Percentiles rank a stretch among this genome's conserved stretches.
phyloP scores from a whole-genome alignment of 768 basidiomycete species.

The Astraeus odoratus region DNA sequence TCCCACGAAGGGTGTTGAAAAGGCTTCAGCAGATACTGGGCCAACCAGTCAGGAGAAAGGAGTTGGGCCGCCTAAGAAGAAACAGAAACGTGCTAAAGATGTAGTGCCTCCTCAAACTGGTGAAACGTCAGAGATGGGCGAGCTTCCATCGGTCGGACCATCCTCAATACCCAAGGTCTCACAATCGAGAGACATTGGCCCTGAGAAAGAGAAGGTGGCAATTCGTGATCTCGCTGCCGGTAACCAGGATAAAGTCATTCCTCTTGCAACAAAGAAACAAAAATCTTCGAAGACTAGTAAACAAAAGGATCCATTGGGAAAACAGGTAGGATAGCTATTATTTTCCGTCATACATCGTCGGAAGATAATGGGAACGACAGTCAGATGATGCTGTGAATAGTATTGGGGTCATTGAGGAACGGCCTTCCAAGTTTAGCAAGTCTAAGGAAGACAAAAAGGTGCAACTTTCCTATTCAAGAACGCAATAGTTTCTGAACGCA shows the following conservation, averaged over 20 bases:
- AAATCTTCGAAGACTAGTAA: constrained; percentile 2
- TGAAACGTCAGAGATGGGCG: neutral
- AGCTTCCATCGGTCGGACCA: neutral
- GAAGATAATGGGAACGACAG: neutral
- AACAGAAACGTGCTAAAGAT: neutral
- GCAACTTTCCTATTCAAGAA: neutral
- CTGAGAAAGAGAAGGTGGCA: neutral
- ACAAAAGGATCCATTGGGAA: neutral
- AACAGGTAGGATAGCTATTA: neutral
- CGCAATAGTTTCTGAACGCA: neutral
- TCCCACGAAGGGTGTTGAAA: neutral
- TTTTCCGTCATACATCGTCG: neutral
- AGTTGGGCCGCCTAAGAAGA: constrained; percentile 1
- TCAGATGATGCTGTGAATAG: neutral
- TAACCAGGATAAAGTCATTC: neutral
- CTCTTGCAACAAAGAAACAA: constrained; percentile 4
- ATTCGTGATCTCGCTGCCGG: neutral
- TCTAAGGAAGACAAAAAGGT: neutral
- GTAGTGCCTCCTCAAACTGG: neutral
- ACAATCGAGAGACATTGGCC: neutral
- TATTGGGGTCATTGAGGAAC: neutral
- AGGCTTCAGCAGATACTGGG: neutral
- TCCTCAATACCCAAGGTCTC: neutral
- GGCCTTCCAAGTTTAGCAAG: neutral
- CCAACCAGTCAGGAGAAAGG: no score